Percentiles rank a stretch among this genome's conserved stretches.
Conservation (phyloP, 306 rosid species). For the Ziziphus jujuba region DNA sequence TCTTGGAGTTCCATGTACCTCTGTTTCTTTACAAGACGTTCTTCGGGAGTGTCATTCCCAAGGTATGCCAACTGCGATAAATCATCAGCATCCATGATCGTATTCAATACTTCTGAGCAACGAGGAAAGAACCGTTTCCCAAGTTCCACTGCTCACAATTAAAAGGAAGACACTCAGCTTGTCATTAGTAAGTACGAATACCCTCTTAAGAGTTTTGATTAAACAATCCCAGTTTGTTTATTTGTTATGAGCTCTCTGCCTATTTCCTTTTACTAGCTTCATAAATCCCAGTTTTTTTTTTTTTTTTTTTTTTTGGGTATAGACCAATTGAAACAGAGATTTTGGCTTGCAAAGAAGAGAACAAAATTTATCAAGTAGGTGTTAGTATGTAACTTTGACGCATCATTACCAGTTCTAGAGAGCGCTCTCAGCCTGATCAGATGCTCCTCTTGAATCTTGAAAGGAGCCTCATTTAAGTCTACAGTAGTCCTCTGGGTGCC, state of each 20-base stretch:
- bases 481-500: constrained; percentile 39
- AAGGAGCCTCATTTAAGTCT: constrained; percentile 69
- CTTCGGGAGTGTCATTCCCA: constrained; percentile 49
- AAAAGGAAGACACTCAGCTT: constrained; percentile 4
- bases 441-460: constrained; percentile 65
- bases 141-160: constrained; percentile 53
- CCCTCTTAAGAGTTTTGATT: too few relatives aligned
- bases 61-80: constrained; percentile 50
- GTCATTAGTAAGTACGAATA: too few relatives aligned
- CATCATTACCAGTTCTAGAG: constrained; percentile 51
- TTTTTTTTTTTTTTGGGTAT: too few relatives aligned
- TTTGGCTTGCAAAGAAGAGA: too few relatives aligned
- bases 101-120: constrained; percentile 63
- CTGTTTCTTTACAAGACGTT: constrained; percentile 38
- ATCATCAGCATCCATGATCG: constrained; percentile 70
- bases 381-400: too few relatives aligned
- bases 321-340: too few relatives aligned
- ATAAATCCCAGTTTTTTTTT: too few relatives aligned
- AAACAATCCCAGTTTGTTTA: too few relatives aligned
- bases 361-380: too few relatives aligned
- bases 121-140: constrained; percentile 80
- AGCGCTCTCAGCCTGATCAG: constrained; percentile 55
- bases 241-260: too few relatives aligned
- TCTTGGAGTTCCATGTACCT: constrained; percentile 62
- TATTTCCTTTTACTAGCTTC: too few relatives aligned